Conservation (phyloP, 2,329 filamentous ascomycete genomes). For the Aureobasidium sp. region DNA sequence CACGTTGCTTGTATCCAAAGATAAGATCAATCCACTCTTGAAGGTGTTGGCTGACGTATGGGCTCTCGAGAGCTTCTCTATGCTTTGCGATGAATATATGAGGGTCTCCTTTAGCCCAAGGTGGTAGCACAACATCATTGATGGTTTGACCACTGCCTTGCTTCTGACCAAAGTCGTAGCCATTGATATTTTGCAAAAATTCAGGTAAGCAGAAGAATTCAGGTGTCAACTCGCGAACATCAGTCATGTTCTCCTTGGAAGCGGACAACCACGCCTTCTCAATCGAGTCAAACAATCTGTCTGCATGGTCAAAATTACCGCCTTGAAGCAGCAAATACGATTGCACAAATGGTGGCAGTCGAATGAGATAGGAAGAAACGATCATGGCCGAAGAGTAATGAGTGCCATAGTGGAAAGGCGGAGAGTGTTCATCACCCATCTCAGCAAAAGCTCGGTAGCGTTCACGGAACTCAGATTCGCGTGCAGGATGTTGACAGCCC, state of each 20-base stretch:
- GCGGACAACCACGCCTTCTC: constrained; percentile 86
- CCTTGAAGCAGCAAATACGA: constrained; percentile 91
- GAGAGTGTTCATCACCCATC: constrained; percentile 66
- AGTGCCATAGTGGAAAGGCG: constrained; percentile 93
- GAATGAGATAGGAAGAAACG: constrained; percentile 90
- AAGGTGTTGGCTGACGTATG: constrained; percentile 79
- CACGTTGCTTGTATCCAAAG: constrained; percentile 88
- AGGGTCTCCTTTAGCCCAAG: constrained; percentile 93
- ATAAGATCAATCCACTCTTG: constrained; percentile 95
- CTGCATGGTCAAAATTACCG: constrained; percentile 92
- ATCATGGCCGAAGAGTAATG: constrained; percentile 99
- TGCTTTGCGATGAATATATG: constrained; percentile 94
- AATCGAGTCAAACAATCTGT: constrained; percentile 89
- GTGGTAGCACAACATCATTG: constrained; percentile 80
- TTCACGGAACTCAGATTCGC: constrained; percentile 72
- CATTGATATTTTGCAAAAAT: constrained; percentile 87
- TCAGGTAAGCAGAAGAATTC: constrained; percentile 97
- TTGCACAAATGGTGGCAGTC: constrained; percentile 90
- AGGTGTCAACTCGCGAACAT: constrained; percentile 88
- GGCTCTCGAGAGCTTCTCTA: constrained; percentile 88
- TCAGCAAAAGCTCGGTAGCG: constrained; percentile 82
- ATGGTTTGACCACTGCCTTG: constrained; percentile 74
- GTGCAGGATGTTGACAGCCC: constrained; percentile 73
- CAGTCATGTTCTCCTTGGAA: constrained; percentile 80
- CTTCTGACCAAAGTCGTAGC: constrained; percentile 83